Percentiles rank a stretch among this genome's conserved stretches.
phyloP scores from a whole-genome alignment of 169 alveolate genomes.

The Plasmodium blacklocki region DNA sequence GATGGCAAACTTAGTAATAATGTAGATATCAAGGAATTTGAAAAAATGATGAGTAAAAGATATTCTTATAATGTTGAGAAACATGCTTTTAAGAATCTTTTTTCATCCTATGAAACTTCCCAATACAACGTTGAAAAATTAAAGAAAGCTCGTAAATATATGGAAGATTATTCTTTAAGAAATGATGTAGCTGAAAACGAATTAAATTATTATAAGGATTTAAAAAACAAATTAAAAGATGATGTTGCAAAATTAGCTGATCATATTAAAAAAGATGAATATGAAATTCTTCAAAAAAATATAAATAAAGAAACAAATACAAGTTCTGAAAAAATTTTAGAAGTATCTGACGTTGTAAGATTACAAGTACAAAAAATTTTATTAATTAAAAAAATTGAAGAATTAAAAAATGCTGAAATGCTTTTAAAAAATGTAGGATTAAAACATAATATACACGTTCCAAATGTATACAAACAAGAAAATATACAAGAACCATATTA shows the following conservation, averaged over 20 bases:
- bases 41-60: background rate
- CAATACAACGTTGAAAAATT: background rate
- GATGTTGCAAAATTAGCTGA: conserved; percentile 12
- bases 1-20: conserved; percentile 11
- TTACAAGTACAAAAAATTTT: conserved; percentile 44
- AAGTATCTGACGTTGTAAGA: conserved; percentile 17
- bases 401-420: conserved; percentile 5
- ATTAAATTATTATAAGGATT: background rate
- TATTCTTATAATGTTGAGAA: conserved; percentile 1
- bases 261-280: conserved; percentile 14
- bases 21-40: background rate
- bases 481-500: conserved; percentile 37
- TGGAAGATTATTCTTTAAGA: conserved; percentile 36
- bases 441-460: conserved; percentile 15
- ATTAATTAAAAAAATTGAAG: conserved; percentile 20
- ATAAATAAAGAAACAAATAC: background rate
- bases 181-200: conserved; percentile 10
- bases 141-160: conserved; percentile 18
- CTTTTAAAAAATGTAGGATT: conserved; percentile 12
- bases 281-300: background rate
- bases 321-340: background rate
- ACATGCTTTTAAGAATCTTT: background rate
- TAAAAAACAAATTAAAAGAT: conserved; percentile 7
- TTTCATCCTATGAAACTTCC: background rate
- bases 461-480: conserved; percentile 1